A percentile compares a stretch with the other conserved stretches of the same genome.
phyloP scores from a whole-genome alignment of 73 alveolate species.

The Paramecium bursaria region DNA sequence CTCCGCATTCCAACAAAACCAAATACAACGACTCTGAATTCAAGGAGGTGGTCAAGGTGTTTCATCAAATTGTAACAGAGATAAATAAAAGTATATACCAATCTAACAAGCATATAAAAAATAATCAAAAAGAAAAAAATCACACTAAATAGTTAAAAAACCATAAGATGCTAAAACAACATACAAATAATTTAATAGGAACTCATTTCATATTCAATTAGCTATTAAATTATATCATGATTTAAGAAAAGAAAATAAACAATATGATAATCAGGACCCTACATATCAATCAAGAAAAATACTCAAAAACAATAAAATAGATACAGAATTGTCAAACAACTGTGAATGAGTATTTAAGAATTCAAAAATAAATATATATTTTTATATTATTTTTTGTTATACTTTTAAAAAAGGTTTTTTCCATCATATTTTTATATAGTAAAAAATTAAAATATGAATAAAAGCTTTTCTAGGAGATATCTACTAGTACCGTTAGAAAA shows the following conservation, averaged over 20 bases:
- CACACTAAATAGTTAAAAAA: constrained; percentile 7
- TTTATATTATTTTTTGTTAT: too few relatives aligned
- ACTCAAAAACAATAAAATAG: constrained; percentile 14
- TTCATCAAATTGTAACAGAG: constrained; percentile 28
- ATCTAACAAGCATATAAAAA: constrained; percentile 28
- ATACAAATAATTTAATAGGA: constrained; percentile 36
- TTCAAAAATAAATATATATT: too few relatives aligned
- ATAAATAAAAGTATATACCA: constrained; percentile 24
- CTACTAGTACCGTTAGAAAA: background rate
- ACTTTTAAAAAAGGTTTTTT: too few relatives aligned
- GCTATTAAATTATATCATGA: constrained; percentile 16
- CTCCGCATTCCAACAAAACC: too few relatives aligned
- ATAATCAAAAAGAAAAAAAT: constrained; percentile 48
- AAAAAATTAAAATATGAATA: constrained; percentile 25
- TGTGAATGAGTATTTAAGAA: too few relatives aligned
- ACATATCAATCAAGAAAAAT: constrained; percentile 52
- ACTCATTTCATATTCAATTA: constrained; percentile 33
- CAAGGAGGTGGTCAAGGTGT: constrained; percentile 49
- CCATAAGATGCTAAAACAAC: too few relatives aligned
- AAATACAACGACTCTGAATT: constrained; percentile 54
- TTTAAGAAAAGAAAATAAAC: constrained; percentile 1
- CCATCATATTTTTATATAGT: too few relatives aligned
- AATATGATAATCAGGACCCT: constrained; percentile 27
- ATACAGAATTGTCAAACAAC: too few relatives aligned
- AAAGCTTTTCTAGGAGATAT: background rate